These are phyloP conservation scores for Dothiorella sarmentorum DNA, from an alignment of 2,329 filamentous ascomycete genomes.

Conservation along the genomic window DNA sequence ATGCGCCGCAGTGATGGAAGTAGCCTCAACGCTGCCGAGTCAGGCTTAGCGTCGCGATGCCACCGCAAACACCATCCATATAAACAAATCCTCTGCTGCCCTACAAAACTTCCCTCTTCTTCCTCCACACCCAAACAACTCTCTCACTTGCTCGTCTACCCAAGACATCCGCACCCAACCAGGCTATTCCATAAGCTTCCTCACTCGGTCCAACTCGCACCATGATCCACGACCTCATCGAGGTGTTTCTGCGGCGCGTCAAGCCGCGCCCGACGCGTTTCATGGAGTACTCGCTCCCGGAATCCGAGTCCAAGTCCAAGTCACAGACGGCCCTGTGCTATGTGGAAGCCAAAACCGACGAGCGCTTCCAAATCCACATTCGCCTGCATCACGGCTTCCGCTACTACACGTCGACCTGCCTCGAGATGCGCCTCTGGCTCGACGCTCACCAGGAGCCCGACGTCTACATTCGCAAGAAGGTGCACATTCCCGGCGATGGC, in stretches of 20 bases:
- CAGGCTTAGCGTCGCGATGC: too few species aligned
- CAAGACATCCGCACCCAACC: not conserved
- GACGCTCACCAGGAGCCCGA: constrained; percentile 11
- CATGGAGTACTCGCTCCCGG: not conserved
- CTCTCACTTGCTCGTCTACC: too few species aligned
- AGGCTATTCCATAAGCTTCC: not conserved
- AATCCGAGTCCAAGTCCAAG: not conserved
- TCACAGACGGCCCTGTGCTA: not conserved
- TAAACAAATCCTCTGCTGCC: too few species aligned
- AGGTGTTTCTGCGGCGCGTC: constrained; percentile 4
- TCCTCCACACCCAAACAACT: too few species aligned
- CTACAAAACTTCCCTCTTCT: too few species aligned
- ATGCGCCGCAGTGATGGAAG: too few species aligned
- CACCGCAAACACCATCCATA: too few species aligned
- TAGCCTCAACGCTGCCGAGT: too few species aligned
- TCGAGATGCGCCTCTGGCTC: constrained; percentile 9
- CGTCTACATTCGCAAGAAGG: not conserved
- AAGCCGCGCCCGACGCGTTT: not conserved
- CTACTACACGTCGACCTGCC: constrained; percentile 3
- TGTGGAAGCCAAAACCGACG: not conserved
- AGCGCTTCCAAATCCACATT: not conserved
- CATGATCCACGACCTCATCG: constrained; percentile 10
- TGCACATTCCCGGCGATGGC: not conserved
- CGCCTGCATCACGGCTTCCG: not conserved
- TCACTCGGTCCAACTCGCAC: not conserved